Percentiles rank a stretch among this genome's conserved stretches.
Conservation (phyloP, 148 eudicot species). For the Chenopodium berlandieri region DNA sequence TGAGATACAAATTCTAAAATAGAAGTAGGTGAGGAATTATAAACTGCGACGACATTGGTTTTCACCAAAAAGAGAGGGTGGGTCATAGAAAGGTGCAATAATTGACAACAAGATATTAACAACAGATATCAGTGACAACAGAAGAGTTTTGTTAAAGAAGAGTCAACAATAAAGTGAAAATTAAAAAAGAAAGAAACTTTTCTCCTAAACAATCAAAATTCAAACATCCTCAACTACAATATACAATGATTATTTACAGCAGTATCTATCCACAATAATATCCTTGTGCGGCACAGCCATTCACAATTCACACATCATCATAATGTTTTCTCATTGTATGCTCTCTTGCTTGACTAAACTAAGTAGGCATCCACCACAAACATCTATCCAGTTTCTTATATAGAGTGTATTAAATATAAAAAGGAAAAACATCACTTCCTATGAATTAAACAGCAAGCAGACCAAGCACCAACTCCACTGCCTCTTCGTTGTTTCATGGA, state of each 20-base stretch:
- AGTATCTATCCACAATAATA: neutral
- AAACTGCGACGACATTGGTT: neutral
- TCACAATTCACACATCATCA: neutral
- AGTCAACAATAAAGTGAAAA: neutral
- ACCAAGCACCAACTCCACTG: neutral
- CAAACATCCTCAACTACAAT: neutral
- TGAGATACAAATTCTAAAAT: neutral
- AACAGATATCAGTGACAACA: neutral
- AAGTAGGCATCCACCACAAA: neutral
- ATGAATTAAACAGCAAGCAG: neutral
- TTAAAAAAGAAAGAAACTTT: neutral
- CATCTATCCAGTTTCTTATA: neutral
- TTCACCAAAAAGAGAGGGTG: neutral
- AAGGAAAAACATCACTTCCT: neutral
- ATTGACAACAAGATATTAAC: neutral
- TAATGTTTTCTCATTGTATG: neutral
- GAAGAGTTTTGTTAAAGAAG: neutral
- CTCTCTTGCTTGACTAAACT: neutral
- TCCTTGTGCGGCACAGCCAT: neutral
- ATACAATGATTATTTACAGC: neutral
- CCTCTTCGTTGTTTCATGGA: neutral
- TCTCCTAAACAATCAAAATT: neutral
- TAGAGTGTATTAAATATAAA: neutral
- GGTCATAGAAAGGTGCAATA: neutral
- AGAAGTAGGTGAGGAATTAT: neutral